Evolutionary conservation across 2,329 filamentous ascomycete genomes (phyloP), one percentile per base, ranked within the genome.

Genomic region (Botrytis hyacinthi): DNA sequence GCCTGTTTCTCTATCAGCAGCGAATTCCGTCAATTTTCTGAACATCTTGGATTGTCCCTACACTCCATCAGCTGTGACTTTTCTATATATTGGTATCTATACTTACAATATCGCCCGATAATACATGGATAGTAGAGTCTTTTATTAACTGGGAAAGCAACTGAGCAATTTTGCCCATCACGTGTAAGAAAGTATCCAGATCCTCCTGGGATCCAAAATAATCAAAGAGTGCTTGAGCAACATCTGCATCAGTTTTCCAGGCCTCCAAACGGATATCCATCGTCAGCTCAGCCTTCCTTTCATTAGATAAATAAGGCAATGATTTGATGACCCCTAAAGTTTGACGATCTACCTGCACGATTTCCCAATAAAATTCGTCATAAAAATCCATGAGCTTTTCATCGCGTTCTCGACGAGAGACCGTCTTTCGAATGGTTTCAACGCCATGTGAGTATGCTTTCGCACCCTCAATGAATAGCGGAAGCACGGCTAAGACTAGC

Each of bases 301-400:
- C 42, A 10, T 68, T 46, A n/a, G 65, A 68, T 4, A 68, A 54
- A 18, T 54, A 22, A 6, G 61, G 61, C 4, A 67, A 7, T 1
- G 65, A 67, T 54, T 67, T 67, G 22, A 67, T 67, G 22, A 40
- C 32, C 10, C 32, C 46, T 35, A 54, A 40, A 20, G 65, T 67
- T 40, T 67, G 65, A 37, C 65, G 46, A 29, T 67, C 65, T n/a
- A 67, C 35, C 32, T 67, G 65, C 16, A 67, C 65, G n/a, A 68
- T 68, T 68, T 68, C 65, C 65, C 65, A 68, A 42, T 68, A 68
- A 37, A 68, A 68, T 37, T 68, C 65, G 14, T 68, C 65, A 54
- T 68, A 54, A 32, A 68, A 68, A 4, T 57, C 26, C 46, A 29
- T 68, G 26, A 68, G 65, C 65, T 68, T 68, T 68, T 68, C 46